These are phyloP conservation scores for Prunus mume DNA, from an alignment of 306 rosid genomes.

Conservation along the genomic window DNA sequence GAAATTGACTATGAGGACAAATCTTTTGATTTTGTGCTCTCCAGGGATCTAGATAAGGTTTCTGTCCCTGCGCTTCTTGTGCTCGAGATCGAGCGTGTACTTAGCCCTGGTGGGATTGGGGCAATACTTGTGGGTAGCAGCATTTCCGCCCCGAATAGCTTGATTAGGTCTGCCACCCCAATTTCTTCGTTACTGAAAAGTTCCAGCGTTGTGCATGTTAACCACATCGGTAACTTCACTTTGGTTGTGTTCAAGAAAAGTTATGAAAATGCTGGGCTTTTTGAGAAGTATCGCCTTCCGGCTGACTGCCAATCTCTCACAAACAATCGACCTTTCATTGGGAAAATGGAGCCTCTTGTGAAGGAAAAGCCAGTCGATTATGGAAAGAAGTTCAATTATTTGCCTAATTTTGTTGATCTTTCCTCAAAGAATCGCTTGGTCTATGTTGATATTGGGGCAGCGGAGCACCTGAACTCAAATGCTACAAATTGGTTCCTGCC, in stretches of 20 bases:
- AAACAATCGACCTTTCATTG: slow-evolving; percentile 46
- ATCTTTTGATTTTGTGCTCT: slow-evolving; percentile 72
- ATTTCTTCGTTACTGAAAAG: slow-evolving; percentile 62
- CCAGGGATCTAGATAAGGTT: slow-evolving; percentile 59
- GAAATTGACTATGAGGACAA: slow-evolving; percentile 42
- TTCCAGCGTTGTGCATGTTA: slow-evolving; percentile 68
- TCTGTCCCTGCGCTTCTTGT: slow-evolving; percentile 69
- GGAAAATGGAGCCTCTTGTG: slow-evolving; percentile 63
- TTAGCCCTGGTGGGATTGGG: slow-evolving; percentile 81
- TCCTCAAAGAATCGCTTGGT: slow-evolving; percentile 50
- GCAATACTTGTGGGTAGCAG: slow-evolving; percentile 47
- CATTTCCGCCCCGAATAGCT: slow-evolving; percentile 37
- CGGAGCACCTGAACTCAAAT: slow-evolving; percentile 42
- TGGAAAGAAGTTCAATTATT: slow-evolving; percentile 36
- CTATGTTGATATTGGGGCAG: slow-evolving; percentile 69
- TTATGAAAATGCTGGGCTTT: slow-evolving; percentile 33
- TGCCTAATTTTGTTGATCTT: slow-evolving; percentile 59
- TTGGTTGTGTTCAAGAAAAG: slow-evolving; percentile 77
- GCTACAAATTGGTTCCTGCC: slow-evolving; percentile 58
- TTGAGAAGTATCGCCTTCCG: slow-evolving; percentile 42
- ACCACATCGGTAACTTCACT: slow-evolving; percentile 37
- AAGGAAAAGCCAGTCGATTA: slow-evolving; percentile 29
- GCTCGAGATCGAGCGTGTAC: slow-evolving; percentile 83
- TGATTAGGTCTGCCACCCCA: slow-evolving; percentile 73
- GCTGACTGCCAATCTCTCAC: slow-evolving; percentile 55